Percentiles rank a stretch among this genome's conserved stretches.
Evolutionary conservation across 768 basidiomycete species (phyloP).

Genomic region (Macrolepiota albuminosa): DNA sequence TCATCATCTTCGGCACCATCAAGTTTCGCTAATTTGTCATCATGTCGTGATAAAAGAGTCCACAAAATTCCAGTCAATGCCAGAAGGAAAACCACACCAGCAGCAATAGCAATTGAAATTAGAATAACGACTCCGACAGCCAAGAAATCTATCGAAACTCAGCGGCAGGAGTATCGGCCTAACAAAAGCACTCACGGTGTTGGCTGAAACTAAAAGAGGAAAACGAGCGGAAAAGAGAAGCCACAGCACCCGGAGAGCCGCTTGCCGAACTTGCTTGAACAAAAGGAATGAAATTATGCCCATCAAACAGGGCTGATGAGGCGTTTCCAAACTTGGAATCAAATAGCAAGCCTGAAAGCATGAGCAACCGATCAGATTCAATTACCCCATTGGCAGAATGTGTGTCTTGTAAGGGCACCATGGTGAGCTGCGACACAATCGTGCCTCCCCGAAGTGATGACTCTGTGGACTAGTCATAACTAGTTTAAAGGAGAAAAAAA

Average conservation of each 20-base stretch:
- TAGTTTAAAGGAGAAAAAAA: neutral
- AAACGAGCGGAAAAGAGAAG: constrained; percentile 81
- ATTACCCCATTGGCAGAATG: constrained; percentile 68
- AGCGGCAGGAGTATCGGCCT: constrained; percentile 7
- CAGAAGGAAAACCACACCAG: constrained; percentile 87
- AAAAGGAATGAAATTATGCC: constrained; percentile 77
- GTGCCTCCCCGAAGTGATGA: constrained; percentile 51
- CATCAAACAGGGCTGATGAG: constrained; percentile 87
- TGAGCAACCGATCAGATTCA: constrained; percentile 81
- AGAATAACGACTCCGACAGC: constrained; percentile 92
- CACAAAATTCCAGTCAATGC: constrained; percentile 83
- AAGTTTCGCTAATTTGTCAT: constrained; percentile 63
- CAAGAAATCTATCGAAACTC: constrained; percentile 62
- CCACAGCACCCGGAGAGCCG: constrained; percentile 66
- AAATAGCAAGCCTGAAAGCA: constrained; percentile 77
- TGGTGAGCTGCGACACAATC: constrained; percentile 74
- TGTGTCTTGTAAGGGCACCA: constrained; percentile 85
- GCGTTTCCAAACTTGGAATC: constrained; percentile 72
- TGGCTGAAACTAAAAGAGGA: constrained; percentile 70
- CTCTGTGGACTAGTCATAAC: constrained; percentile 31
- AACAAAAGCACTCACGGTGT: constrained; percentile 45
- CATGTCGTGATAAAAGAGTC: constrained; percentile 81
- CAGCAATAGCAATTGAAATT: constrained; percentile 95
- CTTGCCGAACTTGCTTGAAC: constrained; percentile 60
- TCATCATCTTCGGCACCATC: constrained; percentile 67